Evolutionary conservation across 805 yeast species (phyloP), one percentile per base, ranked within the genome.

Genomic region (Candida parachauliodes): DNA sequence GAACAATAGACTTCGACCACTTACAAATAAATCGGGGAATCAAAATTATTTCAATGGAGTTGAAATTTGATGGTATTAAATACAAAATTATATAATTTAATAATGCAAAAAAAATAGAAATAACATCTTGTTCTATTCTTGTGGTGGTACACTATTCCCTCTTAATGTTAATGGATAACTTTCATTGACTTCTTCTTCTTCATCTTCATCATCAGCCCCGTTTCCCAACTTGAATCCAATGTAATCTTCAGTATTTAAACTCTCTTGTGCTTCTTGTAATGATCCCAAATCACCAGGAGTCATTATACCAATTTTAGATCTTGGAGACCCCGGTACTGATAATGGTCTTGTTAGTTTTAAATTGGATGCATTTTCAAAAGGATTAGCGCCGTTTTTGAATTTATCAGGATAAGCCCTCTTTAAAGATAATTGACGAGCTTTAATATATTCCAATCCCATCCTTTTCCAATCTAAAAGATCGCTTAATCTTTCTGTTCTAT

Each of bases 251-350:
- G 83, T 80, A 46, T 70, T 69, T 41, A 80, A 66, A 2, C 77
- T 70, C 52, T 85, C 86, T 40, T 78, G 78, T 26, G 87, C 86
- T 57, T 91, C 98, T 58, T 89, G 97, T 52, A 93, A 71, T 3
- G 96, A 82, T n/a, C 98, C 98, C 45, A 91, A 74, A 59, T 91
- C 98, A 27, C 98, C 98, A 0, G 98, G 98, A 2, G 98, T 91
- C 96, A 88, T 91, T 49, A 81, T 68, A 12, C 84, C 81, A 10
- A 78, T 60, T 51, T 72, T 71, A 45, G 79, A 87, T 40, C 89
- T 72, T 44, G 98, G 98, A 5, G 97, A 89, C 2, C 97, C 98
- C 1, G 98, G 98, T n/a, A 87, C 97, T 43, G 95, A 83, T 46
- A 91, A 70, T 12, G 98, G 98, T 54, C 96, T 76, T 5, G 96